phyloP scores from a whole-genome alignment of 345 rosid genomes.

The Laguncularia racemosa region DNA sequence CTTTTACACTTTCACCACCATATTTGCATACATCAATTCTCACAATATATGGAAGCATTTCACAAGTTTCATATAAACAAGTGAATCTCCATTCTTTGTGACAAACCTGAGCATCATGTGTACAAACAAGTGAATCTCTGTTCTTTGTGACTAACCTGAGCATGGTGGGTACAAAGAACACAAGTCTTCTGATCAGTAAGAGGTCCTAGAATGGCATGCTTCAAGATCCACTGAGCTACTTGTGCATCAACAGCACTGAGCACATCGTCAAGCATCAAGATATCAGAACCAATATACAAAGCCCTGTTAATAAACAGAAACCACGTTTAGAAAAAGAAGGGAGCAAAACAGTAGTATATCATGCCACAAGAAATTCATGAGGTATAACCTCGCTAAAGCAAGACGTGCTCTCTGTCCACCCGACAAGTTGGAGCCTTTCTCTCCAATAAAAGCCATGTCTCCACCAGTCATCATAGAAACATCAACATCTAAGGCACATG shows the following conservation, averaged over 20 bases:
- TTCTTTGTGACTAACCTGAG: constrained; percentile 46
- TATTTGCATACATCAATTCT: too few relatives aligned
- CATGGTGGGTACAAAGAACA: constrained; percentile 75
- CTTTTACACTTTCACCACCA: constrained; percentile 1
- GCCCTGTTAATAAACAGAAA: constrained; percentile 42
- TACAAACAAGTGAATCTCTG: constrained; percentile 25
- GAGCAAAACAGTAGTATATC: background rate
- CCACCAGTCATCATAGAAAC: constrained; percentile 74
- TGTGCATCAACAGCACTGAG: constrained; percentile 95
- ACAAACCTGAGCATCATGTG: constrained; percentile 73
- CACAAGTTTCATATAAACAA: background rate
- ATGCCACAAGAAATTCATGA: background rate
- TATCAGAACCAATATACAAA: constrained; percentile 55
- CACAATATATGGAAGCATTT: background rate
- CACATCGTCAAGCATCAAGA: constrained; percentile 76
- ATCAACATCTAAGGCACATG: constrained; percentile 78
- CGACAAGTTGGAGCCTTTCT: constrained; percentile 85
- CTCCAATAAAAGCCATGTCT: constrained; percentile 78
- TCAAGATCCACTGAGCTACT: constrained; percentile 79
- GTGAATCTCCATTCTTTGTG: constrained; percentile 2
- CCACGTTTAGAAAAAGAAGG: constrained; percentile 4
- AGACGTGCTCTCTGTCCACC: constrained; percentile 98
- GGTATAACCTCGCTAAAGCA: constrained; percentile 57
- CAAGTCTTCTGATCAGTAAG: constrained; percentile 49
- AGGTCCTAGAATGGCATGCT: constrained; percentile 63